Conservation (phyloP, 257 asterid species). For the Solanum corneliomulleri region DNA sequence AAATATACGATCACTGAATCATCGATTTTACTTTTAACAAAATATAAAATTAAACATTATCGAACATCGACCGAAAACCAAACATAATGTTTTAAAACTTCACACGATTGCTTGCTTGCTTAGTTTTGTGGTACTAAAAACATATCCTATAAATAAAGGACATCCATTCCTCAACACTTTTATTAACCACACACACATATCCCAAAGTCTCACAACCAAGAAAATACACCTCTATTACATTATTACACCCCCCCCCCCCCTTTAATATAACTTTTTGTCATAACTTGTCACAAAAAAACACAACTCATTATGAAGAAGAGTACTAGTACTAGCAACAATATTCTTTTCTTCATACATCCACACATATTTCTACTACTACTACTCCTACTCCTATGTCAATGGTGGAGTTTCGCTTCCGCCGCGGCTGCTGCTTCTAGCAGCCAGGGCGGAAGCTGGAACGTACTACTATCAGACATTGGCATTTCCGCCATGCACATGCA, state of each 20-base stretch:
- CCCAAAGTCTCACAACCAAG: not conserved
- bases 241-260: not conserved
- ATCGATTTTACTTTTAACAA: fast-evolving
- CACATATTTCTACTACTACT: not conserved
- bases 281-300: not conserved
- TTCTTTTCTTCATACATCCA: not conserved
- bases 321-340: not conserved
- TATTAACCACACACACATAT: not conserved
- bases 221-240: not conserved
- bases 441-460: constrained; percentile 3
- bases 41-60: not conserved
- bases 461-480: constrained; percentile 2
- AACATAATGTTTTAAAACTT: not conserved
- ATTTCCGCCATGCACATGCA: constrained; percentile 32
- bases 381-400: not conserved
- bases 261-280: not conserved
- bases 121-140: not conserved
- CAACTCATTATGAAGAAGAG: not conserved
- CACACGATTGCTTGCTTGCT: not conserved
- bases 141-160: not conserved
- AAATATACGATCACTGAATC: fast-evolving
- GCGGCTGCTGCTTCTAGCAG: not conserved
- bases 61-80: not conserved
- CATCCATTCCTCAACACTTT: not conserved
- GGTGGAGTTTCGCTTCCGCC: not conserved